These are phyloP conservation scores for Aspergillus heteromorphus DNA, from an alignment of 495 filamentous ascomycete species.

Conservation along the genomic window DNA sequence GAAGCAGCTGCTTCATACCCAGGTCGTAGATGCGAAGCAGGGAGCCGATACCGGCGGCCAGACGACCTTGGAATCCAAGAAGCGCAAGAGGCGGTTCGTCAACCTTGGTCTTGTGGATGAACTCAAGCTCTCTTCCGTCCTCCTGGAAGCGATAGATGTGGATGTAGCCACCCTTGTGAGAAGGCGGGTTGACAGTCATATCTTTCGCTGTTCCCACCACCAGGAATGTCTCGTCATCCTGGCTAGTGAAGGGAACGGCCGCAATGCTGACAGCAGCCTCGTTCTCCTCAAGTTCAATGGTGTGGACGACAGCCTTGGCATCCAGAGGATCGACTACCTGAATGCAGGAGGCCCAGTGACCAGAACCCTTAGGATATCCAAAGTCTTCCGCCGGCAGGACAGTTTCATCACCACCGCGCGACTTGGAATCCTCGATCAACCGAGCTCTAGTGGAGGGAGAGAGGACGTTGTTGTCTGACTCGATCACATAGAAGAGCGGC, in stretches of 20 bases:
- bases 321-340: constrained; percentile 78
- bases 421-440: constrained; percentile 59
- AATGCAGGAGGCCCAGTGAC: constrained; percentile 94
- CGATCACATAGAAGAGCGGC: constrained; percentile 86
- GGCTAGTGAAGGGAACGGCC: constrained; percentile 75
- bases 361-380: constrained; percentile 74
- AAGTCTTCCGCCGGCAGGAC: constrained; percentile 77
- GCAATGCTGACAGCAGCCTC: constrained; percentile 86
- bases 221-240: constrained; percentile 85
- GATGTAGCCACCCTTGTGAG: constrained; percentile 73
- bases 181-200: constrained; percentile 69
- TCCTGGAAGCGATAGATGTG: constrained; percentile 90
- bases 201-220: constrained; percentile 92
- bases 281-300: constrained; percentile 79
- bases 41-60: constrained; percentile 78
- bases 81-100: constrained; percentile 86
- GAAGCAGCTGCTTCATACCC: constrained; percentile 81
- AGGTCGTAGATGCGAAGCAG: constrained; percentile 84
- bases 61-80: constrained; percentile 83
- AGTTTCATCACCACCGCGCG: constrained; percentile 64
- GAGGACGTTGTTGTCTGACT: constrained; percentile 86
- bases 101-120: constrained; percentile 92
- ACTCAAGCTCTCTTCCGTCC: constrained; percentile 78
- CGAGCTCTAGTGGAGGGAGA: constrained; percentile 64
- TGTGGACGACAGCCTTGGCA: constrained; percentile 65